Conservation (phyloP, 192 early-diverging fungal species). For the Chytriomyces sp. region DNA sequence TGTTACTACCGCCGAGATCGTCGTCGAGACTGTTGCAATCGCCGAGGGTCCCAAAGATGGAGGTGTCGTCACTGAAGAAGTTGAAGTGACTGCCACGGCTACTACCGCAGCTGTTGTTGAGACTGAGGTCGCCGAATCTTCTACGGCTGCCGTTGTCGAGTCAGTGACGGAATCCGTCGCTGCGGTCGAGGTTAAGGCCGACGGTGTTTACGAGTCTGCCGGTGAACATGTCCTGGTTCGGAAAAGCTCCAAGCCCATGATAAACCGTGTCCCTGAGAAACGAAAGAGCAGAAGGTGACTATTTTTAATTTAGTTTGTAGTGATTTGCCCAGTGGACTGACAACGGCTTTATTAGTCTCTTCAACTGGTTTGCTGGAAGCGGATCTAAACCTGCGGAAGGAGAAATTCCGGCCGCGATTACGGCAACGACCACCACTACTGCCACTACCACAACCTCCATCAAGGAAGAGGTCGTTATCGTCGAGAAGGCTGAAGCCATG, state of each 20-base stretch:
- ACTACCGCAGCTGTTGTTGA: not conserved
- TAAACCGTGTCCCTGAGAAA: not conserved
- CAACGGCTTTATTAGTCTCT: not conserved
- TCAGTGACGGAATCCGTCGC: not conserved
- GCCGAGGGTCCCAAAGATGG: too few species aligned
- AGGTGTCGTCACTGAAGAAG: not conserved
- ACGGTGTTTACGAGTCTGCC: conserved; percentile 1
- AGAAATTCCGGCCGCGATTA: not conserved
- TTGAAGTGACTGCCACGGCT: not conserved
- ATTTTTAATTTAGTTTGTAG: not conserved
- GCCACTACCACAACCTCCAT: not conserved
- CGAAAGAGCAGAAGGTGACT: conserved; percentile 18
- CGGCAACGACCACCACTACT: not conserved
- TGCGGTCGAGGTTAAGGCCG: not conserved
- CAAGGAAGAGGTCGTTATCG: conserved; percentile 15
- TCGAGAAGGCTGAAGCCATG: conserved; percentile 13
- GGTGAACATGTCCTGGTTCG: conserved; percentile 15
- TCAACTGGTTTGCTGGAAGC: conserved; percentile 22
- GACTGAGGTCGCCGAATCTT: not conserved
- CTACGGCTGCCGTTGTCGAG: not conserved
- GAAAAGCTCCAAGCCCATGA: not conserved
- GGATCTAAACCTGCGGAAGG: not conserved
- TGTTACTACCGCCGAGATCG: not conserved
- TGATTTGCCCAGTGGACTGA: not conserved
- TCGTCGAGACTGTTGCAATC: not conserved